Evolutionary conservation across 148 eudicot genomes (phyloP), one percentile per base, ranked within the genome.

Genomic region (Suaeda aralocaspica): DNA sequence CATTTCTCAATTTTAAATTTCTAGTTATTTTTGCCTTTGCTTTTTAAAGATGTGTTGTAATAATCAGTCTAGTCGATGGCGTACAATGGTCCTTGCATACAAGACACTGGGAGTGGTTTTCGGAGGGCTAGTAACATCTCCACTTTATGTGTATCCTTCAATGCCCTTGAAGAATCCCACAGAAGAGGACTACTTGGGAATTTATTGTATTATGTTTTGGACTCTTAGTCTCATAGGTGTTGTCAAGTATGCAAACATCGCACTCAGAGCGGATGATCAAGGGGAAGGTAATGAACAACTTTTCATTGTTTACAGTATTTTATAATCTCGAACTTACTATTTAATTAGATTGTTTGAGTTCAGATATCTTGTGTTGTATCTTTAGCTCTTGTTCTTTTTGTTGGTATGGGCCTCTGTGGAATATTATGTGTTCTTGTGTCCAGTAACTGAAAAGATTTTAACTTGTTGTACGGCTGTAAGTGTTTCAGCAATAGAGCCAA

Each of bases 201-300:
- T 88, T 64, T 84, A 77, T 71, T 70, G 88, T 66, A 82, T 86
- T 72, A 86, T 88, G 85, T 84, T 88, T 61, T 88, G 90, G 93
- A 84, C 93, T 64, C 90, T 86, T 34, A 86, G 76, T 71, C 82
- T 88, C 14, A 81, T 86, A 53, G 90, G 90, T 3, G 86, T 84
- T 19, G 78, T 88, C 67, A 88, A 88, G 79, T 88, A 88, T 74
- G 79, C 85, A 29, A 6, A 67, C 61, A 72, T 88, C 52, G 87
- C 88, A 66, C 81, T 88, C 34, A 81, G 67, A 64, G 90, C 90
- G 14, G 90, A 88, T 74, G 93, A 88, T 68, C 88, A 86, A 69
- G 90, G 93, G 59, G 90, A 86, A 86, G 90, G 92, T 88, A 85
- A 62, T 65, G 34, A 12, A 51, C 19, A 51, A 10, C 31, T 9